phyloP scores from a whole-genome alignment of 2,329 filamentous ascomycete genomes.

The Fusarium mexicanum region DNA sequence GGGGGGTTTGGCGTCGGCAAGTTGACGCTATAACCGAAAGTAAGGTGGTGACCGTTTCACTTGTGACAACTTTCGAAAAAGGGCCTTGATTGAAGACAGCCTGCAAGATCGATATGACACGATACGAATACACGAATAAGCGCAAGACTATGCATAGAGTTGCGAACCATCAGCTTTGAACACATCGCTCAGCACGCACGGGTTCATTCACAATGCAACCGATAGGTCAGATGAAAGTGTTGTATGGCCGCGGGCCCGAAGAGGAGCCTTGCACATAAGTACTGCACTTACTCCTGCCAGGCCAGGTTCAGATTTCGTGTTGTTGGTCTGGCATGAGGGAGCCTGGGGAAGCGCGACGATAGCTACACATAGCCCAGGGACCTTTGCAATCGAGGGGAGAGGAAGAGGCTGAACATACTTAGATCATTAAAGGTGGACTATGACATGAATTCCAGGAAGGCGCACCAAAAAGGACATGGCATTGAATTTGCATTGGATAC shows the following conservation, averaged over 20 bases:
- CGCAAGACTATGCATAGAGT: background rate
- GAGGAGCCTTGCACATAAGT: background rate
- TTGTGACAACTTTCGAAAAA: background rate
- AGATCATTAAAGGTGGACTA: background rate
- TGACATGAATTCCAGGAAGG: conserved; percentile 4
- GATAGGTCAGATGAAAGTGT: background rate
- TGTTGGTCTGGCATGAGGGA: background rate
- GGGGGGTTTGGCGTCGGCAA: background rate
- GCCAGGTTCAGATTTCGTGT: background rate
- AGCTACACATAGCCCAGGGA: background rate
- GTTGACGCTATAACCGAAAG: background rate
- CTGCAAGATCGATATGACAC: background rate
- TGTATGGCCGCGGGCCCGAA: background rate
- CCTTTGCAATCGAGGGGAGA: background rate
- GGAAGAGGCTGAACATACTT: background rate
- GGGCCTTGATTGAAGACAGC: background rate
- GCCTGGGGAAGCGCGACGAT: background rate
- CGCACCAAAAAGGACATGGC: conserved; percentile 8
- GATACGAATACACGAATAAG: conserved; percentile 1
- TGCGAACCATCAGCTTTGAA: background rate
- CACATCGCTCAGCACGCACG: background rate
- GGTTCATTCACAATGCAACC: background rate
- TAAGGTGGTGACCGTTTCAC: background rate
- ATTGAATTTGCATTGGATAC: conserved; percentile 36
- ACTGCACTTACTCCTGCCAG: background rate